Evolutionary conservation across 495 filamentous ascomycete genomes (phyloP), one percentile per base, ranked within the genome.

Genomic region (Hypomontagnella submonticulosa): DNA sequence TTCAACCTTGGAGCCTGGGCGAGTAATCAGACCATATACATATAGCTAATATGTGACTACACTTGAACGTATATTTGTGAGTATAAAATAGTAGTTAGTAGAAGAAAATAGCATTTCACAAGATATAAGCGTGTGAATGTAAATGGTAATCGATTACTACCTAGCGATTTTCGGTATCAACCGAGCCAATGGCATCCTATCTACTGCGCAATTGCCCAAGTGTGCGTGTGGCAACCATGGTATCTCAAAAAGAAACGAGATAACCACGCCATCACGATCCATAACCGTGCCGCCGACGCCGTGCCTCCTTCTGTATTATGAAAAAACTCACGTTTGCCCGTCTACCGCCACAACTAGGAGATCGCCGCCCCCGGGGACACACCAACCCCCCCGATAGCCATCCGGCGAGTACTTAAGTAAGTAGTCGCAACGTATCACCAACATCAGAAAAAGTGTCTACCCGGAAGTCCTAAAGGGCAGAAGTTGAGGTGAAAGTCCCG

Each of bases 241-340:
- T 50, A 66, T 56, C 63, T 66, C 50, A 41, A 47, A 62, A 55
- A 40, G 7, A 11, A 51, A 49, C 19, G 50, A 66, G 44, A 44
- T 23, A 12, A 38, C 49, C 56, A 51, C 50, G 16, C 12, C 33
- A 56, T 32, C 57, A 40, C 43, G 32, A 60, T 10, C 44, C 43
- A 30, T 44, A n/a, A 8, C 18, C 16, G 5, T 34, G 19, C 44
- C 34, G 6, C 12, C 6, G 18, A 57, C 63, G 63, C 50, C 56
- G 30, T 50, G 37, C 47, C 49, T 15, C 30, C 7, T 55, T 3
- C n/a, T 18, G 12, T 38, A 10, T 40, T 12, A 38, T n/a, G n/a
- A n/a, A 23, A 19, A 38, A 8, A 12, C n/a, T 13, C 36, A 11
- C 36, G n/a, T 38, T 12, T 12, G n/a, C 16, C 38, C 27, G 20